Base-by-base conservation (phyloP, 106 monocot genomes). In the Dactylorhiza incarnata region DNA sequence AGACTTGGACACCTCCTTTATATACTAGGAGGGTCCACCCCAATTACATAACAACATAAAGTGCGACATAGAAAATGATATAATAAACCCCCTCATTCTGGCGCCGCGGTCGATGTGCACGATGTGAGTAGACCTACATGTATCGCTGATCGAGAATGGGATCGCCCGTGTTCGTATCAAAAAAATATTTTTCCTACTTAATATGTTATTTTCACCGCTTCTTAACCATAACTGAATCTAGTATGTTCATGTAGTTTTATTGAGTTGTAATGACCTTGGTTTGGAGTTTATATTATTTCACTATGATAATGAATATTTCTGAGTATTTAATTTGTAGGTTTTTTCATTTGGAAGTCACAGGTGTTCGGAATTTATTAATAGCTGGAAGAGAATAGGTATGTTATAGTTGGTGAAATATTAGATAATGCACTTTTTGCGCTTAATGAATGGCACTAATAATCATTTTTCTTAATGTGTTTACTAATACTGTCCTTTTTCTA, bases 381-480 rank as follows among this genome's bases (percentile, higher is more conserved):
- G 45, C 58, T 97, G 97, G 97, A 89, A 80, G 45, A 84, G 78
- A 76, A 89, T 97, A 51, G 84, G 97, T 94, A 85, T 56, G 83
- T 78, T 50, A 46, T 70, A 70, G 14, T n/a, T 46, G 49, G 72
- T 72, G 23, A 9, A 49, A 17, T 14, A 70, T 44, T 45, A 5
- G 46, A 14, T 7, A 70, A 70, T 66, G 24, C 45, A 46, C 45
- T 69, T 69, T 37, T n/a, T 45, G 10, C 45, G 61, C 61, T 8
- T 62, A 62, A 23, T 62, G 23, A 22, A 62, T 62, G 19, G 22
- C 23, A 62, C 61, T 62, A 37, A 44, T 15, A 37, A 68, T 68
- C 37, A 11, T 16, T 67, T 29, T 11, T 61, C n/a, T 61, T 15
- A 6, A 67, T 44, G 15, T 37, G 14, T 43, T 67, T 67, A 25